Base-by-base conservation (phyloP, 805 yeast genomes). In the Komagataella phaffii region DNA sequence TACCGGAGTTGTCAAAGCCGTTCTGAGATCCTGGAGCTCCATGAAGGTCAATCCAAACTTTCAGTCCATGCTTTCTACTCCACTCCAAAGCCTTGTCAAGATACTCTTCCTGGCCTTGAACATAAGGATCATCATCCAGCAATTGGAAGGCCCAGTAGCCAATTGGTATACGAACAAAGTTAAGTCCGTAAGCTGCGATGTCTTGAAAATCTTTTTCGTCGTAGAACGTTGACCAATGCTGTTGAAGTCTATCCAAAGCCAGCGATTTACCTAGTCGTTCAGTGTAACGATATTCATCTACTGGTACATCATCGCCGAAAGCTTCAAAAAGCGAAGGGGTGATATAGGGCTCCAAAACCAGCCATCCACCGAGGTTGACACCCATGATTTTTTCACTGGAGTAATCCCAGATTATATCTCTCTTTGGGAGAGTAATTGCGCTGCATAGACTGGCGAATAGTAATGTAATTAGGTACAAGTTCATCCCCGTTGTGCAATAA, bases 11-110 rank as follows among this genome's bases (percentile, higher is more conserved):
- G 60, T 86, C 91, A 69, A 86, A 86, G 12, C 95, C 95, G 63
- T 87, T 87, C 61, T 87, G 95, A 1, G 90, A 82, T 1, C 91
- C 93, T 6, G 95, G 93, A 8, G 76, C 82, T 12, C 93, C 89
- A 59, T 87, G 95, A 51, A 87, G 65, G 60, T 87, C 95, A 50
- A 87, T 67, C 83, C 86, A 80, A 3, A 81, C 84, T 53, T 83
- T 76, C 54, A 87, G 66, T 14, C 73, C 81, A 57, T 81, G 64
- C 45, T 70, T 69, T 19, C 76, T 64, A 17, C 85, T 80, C 95
- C 95, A 87, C 48, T 69, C 76, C 44, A 87, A 66, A 1, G 88
- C 86, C 53, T 75, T 65, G 48, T 83, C 79, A 53, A 87, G 65
- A 59, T 83, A 85, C 7, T 69, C 66, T 50, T 80, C 80, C 54